Conservation (phyloP, 2,329 filamentous ascomycete genomes). For the Grosmannia serpens region DNA sequence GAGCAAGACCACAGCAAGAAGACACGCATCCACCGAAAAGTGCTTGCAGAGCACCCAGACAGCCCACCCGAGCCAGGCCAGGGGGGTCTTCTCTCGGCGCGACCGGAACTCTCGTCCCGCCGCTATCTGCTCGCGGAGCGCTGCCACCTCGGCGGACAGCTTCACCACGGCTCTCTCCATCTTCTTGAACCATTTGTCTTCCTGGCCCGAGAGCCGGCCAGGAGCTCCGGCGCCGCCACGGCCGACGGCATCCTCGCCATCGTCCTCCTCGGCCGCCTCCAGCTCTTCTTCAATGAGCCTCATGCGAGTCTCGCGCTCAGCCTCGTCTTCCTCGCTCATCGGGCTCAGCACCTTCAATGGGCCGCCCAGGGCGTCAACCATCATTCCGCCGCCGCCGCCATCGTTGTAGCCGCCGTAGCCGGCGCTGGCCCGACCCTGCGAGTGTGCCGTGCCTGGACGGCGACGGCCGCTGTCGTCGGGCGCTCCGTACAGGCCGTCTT, state of each 20-base stretch:
- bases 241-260: conserved; percentile 21
- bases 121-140: conserved; percentile 81
- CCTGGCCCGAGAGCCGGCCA: not conserved
- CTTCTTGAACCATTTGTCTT: conserved; percentile 59
- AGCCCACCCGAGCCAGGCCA: conserved; percentile 60
- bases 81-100: conserved; percentile 50
- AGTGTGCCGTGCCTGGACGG: conserved; percentile 2
- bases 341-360: conserved; percentile 67
- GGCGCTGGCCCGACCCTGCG: not conserved
- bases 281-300: conserved; percentile 23
- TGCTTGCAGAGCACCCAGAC: conserved; percentile 63
- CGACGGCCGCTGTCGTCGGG: not conserved
- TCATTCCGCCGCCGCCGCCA: not conserved
- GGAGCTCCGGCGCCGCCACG: too few species aligned
- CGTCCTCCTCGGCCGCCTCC: conserved; percentile 27
- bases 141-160: conserved; percentile 85
- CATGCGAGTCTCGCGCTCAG: conserved; percentile 41
- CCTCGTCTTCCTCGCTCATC: conserved; percentile 73
- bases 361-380: conserved; percentile 14
- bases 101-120: conserved; percentile 60
- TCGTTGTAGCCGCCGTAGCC: not conserved
- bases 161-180: conserved; percentile 80
- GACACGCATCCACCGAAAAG: conserved; percentile 56
- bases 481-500: conserved; percentile 20
- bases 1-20: conserved; percentile 54